phyloP scores from a whole-genome alignment of 352 stramenopile species.

The Globisporangium irregulare region DNA sequence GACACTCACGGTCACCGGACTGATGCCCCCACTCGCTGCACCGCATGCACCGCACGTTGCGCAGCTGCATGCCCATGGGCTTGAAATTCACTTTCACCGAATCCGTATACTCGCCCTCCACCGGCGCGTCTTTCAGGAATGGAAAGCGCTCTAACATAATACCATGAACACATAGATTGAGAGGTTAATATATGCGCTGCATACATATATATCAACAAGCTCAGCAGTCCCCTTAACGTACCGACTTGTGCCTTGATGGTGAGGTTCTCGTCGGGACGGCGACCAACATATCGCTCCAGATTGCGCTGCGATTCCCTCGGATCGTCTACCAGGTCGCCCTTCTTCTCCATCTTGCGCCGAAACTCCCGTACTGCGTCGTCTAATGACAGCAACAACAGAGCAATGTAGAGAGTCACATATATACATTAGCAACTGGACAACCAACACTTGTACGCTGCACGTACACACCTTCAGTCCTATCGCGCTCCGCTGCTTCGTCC shows the following conservation, averaged over 20 bases:
- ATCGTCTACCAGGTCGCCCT: conserved; percentile 10
- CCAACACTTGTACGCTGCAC: background rate
- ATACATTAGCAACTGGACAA: background rate
- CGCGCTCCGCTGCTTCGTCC: conserved; percentile 21
- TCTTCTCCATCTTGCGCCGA: conserved; percentile 48
- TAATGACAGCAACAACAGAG: conserved; percentile 7
- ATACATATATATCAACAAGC: background rate
- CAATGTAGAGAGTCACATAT: background rate
- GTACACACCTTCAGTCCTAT: conserved; percentile 32
- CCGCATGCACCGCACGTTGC: conserved; percentile 82
- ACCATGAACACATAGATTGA: background rate
- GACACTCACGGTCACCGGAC: conserved; percentile 82
- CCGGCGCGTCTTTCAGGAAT: conserved; percentile 86
- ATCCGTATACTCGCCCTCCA: conserved; percentile 81
- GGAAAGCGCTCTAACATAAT: conserved; percentile 65
- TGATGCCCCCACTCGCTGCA: conserved; percentile 83
- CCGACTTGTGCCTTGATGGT: conserved; percentile 81
- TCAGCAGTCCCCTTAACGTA: conserved; percentile 6
- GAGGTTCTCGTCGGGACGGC: conserved; percentile 59
- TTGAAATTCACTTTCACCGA: conserved; percentile 87
- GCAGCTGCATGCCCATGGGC: conserved; percentile 74
- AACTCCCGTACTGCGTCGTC: conserved; percentile 74
- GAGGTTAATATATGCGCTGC: background rate
- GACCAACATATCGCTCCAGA: conserved; percentile 73
- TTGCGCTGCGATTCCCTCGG: conserved; percentile 32